Evolutionary conservation across 768 basidiomycete genomes (phyloP).

Genomic region (Suillus plorans): DNA sequence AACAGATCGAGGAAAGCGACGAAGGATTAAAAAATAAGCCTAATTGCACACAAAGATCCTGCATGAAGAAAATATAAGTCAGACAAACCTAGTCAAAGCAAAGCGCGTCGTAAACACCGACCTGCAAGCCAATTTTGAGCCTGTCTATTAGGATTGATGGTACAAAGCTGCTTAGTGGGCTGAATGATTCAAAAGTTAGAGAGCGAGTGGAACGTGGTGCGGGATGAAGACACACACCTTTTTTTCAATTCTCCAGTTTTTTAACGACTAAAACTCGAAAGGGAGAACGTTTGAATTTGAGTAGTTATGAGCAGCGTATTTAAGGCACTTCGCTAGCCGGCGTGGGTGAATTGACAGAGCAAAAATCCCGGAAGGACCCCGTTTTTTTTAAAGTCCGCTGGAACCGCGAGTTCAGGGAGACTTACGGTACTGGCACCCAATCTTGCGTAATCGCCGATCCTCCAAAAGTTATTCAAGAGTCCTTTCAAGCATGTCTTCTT

Average conservation of each 20-base stretch:
- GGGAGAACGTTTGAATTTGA: slow-evolving; percentile 29
- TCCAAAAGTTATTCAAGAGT: neutral
- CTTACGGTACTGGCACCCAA: slow-evolving; percentile 1
- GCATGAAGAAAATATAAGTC: slow-evolving; percentile 20
- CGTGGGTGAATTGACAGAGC: slow-evolving; percentile 30
- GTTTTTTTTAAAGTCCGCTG: slow-evolving; percentile 36
- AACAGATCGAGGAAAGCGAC: slow-evolving; percentile 48
- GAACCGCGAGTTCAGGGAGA: neutral
- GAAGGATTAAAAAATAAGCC: slow-evolving; percentile 52
- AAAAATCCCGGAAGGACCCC: slow-evolving; percentile 35
- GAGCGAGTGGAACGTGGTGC: slow-evolving; percentile 12
- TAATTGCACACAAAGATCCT: slow-evolving; percentile 72
- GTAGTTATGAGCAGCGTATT: slow-evolving; percentile 36
- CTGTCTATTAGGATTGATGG: slow-evolving; percentile 77
- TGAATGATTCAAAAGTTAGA: slow-evolving; percentile 21
- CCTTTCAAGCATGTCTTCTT: neutral
- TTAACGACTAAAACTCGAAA: slow-evolving; percentile 27
- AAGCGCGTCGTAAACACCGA: slow-evolving; percentile 27
- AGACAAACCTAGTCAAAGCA: slow-evolving; percentile 21
- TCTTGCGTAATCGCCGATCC: slow-evolving; percentile 28
- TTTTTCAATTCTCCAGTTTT: slow-evolving; percentile 37
- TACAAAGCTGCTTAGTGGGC: slow-evolving; percentile 69
- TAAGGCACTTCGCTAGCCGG: slow-evolving; percentile 40
- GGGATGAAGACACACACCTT: slow-evolving; percentile 40
- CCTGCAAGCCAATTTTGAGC: slow-evolving; percentile 76